These are phyloP conservation scores for Serpula lacrymans DNA, from an alignment of 768 basidiomycete genomes.

Conservation along the genomic window DNA sequence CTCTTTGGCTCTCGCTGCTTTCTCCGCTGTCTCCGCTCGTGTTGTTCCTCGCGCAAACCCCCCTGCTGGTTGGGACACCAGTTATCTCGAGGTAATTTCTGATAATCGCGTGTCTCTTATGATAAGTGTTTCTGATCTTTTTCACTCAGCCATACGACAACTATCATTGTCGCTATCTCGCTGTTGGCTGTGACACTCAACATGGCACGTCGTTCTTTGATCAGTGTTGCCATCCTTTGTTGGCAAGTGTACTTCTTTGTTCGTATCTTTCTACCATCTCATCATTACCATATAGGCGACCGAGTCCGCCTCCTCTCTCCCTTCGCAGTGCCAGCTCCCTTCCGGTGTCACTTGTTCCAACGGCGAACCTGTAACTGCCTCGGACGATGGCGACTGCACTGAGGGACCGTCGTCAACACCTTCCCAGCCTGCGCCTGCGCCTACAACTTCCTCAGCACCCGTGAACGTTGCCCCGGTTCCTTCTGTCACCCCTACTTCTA, in stretches of 20 bases:
- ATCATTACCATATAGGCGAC: constrained; percentile 40
- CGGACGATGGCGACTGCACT: constrained; percentile 33
- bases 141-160: constrained; percentile 40
- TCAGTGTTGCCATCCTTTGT: constrained; percentile 67
- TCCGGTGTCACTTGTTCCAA: constrained; percentile 22
- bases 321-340: constrained; percentile 50
- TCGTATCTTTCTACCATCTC: background rate
- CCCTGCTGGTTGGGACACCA: constrained; percentile 43
- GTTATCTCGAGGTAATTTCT: constrained; percentile 47
- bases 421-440: constrained; percentile 8
- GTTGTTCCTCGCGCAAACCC: constrained; percentile 31
- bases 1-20: constrained; percentile 41
- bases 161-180: constrained; percentile 64
- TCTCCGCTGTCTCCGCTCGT: constrained; percentile 31
- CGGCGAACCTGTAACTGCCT: constrained; percentile 11
- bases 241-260: constrained; percentile 36
- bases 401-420: constrained; percentile 21
- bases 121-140: constrained; percentile 3
- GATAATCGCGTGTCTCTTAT: constrained; percentile 1
- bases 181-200: constrained; percentile 46
- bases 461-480: constrained; percentile 5
- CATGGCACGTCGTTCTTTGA: constrained; percentile 58
- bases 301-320: constrained; percentile 47
- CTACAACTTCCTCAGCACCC: constrained; percentile 13
- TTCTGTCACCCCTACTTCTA: background rate